Percentiles rank a stretch among this genome's conserved stretches.
phyloP scores from a whole-genome alignment of 768 basidiomycete genomes.

The Boletales sp. region DNA sequence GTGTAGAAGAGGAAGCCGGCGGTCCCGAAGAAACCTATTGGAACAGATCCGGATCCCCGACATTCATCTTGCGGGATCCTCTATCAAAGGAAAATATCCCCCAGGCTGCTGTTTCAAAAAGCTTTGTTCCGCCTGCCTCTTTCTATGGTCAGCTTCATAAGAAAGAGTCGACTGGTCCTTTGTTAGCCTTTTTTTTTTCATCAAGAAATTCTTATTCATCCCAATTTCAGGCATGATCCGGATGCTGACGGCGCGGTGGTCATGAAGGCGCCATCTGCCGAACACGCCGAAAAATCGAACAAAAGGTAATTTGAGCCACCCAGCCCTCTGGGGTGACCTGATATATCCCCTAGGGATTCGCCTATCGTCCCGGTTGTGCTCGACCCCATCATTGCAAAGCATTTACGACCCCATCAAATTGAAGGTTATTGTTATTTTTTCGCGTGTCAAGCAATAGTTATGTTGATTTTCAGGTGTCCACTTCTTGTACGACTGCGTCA shows the following conservation, averaged over 20 bases:
- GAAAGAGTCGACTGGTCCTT: conserved; percentile 25
- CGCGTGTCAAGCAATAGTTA: neutral
- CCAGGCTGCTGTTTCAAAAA: conserved; percentile 11
- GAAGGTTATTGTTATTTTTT: conserved; percentile 54
- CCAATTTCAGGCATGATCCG: conserved; percentile 65
- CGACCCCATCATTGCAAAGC: conserved; percentile 76
- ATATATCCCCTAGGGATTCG: conserved; percentile 42
- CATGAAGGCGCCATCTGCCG: conserved; percentile 74
- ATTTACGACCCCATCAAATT: conserved; percentile 83
- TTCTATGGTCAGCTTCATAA: conserved; percentile 53
- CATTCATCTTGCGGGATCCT: conserved; percentile 1
- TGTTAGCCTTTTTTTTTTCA: conserved; percentile 9
- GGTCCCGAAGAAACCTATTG: conserved; percentile 17
- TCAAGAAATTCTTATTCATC: neutral
- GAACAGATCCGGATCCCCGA: conserved; percentile 5
- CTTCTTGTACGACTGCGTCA: conserved; percentile 95
- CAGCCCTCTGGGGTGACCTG: conserved; percentile 1
- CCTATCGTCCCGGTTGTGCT: conserved; percentile 80
- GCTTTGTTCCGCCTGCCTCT: conserved; percentile 51
- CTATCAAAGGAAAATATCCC: conserved; percentile 20
- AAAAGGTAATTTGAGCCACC: conserved; percentile 48
- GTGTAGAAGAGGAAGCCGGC: conserved; percentile 26
- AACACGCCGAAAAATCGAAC: conserved; percentile 64
- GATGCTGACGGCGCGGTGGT: conserved; percentile 73
- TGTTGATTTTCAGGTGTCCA: conserved; percentile 51